A percentile compares a stretch with the other conserved stretches of the same genome.
Conservation (phyloP, 331 rosid species). For the Arachis monticola region DNA sequence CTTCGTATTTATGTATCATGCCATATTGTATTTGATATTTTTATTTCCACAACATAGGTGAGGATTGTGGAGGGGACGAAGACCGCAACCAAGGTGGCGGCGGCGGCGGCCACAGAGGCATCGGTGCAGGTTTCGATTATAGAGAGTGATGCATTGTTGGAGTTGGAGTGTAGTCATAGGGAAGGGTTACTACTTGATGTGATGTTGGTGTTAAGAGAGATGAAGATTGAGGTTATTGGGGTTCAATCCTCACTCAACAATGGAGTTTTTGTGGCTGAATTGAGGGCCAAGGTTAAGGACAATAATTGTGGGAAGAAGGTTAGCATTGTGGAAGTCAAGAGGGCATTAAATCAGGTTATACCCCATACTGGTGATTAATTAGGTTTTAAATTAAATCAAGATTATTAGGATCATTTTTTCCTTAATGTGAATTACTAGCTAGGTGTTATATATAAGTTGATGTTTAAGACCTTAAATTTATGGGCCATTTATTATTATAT, state of each 20-base stretch:
- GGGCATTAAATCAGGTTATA: constrained; percentile 76
- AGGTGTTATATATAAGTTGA: no score
- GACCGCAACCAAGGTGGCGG: constrained; percentile 22
- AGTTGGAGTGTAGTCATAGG: constrained; percentile 68
- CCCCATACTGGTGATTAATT: constrained; percentile 48
- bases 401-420: no score
- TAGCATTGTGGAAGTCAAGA: constrained; percentile 92
- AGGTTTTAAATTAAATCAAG: background rate
- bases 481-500: no score
- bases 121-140: constrained; percentile 87
- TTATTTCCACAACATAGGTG: constrained; percentile 9
- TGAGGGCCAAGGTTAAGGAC: constrained; percentile 89
- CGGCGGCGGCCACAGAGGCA: constrained; percentile 30
- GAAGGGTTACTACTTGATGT: constrained; percentile 89
- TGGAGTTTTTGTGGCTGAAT: constrained; percentile 67
- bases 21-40: no score
- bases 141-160: constrained; percentile 86
- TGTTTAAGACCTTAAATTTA: no score
- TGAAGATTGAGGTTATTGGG: constrained; percentile 72
- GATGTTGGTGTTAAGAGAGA: constrained; percentile 70
- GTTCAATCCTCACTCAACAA: constrained; percentile 71
- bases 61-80: constrained; percentile 67
- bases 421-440: no score
- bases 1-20: no score
- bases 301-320: constrained; percentile 67